These are phyloP conservation scores for Trypanosoma vivax DNA, from an alignment of 208 protist genomes.

Conservation along the genomic window DNA sequence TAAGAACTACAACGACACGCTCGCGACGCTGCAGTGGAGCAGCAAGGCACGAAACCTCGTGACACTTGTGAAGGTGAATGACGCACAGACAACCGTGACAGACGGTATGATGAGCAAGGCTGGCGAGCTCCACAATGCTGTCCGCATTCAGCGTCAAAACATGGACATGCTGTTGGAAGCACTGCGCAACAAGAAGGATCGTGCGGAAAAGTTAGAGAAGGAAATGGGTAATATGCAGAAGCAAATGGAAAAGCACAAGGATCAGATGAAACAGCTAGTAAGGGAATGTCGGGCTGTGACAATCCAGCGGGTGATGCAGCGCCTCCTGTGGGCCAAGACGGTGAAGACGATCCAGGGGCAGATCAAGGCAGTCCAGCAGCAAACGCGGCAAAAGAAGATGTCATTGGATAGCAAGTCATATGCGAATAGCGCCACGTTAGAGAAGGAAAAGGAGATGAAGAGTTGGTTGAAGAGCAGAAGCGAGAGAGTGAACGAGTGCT, in stretches of 20 bases:
- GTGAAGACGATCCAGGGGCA: constrained; percentile 35
- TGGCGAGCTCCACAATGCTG: constrained; percentile 65
- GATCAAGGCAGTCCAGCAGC: constrained; percentile 24
- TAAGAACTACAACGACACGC: constrained; percentile 85
- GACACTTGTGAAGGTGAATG: constrained; percentile 84
- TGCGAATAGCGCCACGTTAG: constrained; percentile 21
- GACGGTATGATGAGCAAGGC: constrained; percentile 59
- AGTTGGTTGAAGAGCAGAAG: constrained; percentile 17
- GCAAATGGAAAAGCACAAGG: constrained; percentile 25
- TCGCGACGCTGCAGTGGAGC: constrained; percentile 87
- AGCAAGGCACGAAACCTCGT: constrained; percentile 87
- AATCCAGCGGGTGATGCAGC: constrained; percentile 45
- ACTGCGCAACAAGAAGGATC: constrained; percentile 59
- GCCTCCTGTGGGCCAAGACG: constrained; percentile 30
- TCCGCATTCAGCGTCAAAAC: constrained; percentile 75
- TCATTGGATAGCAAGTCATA: constrained; percentile 18
- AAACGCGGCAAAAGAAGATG: constrained; percentile 19
- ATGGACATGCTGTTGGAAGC: constrained; percentile 75
- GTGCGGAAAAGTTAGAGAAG: constrained; percentile 45
- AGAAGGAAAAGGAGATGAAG: constrained; percentile 21
- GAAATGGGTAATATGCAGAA: constrained; percentile 37
- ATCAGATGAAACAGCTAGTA: constrained; percentile 14
- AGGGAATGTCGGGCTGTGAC: constrained; percentile 44
- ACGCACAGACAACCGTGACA: constrained; percentile 59
- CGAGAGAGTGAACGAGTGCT: constrained; percentile 18